phyloP scores from a whole-genome alignment of 2,329 filamentous ascomycete genomes.

The Diaporthe vaccinii region DNA sequence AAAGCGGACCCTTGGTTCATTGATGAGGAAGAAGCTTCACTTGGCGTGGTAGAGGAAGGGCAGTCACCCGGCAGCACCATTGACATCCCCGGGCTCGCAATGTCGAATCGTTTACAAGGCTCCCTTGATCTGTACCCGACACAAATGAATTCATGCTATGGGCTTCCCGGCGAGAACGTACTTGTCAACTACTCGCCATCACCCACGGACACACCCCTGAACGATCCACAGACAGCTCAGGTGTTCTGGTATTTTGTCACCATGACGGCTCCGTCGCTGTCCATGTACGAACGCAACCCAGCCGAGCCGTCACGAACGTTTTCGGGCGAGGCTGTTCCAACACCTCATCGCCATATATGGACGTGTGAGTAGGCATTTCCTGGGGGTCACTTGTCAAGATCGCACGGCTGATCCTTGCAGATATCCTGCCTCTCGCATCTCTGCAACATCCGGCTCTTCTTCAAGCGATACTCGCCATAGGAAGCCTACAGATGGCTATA shows the following conservation, averaged over 20 bases:
- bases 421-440: conserved; percentile 86
- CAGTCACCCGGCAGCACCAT: conserved; percentile 55
- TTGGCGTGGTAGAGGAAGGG: conserved; percentile 73
- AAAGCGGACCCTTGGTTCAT: conserved; percentile 61
- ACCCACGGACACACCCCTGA: conserved; percentile 78
- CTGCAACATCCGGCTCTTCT: conserved; percentile 88
- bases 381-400: background rate
- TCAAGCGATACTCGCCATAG: conserved; percentile 90
- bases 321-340: conserved; percentile 70
- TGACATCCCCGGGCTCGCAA: conserved; percentile 57
- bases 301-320: conserved; percentile 79
- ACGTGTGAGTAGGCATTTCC: conserved; percentile 62
- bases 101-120: conserved; percentile 53
- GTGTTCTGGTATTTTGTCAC: conserved; percentile 95
- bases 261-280: conserved; percentile 87
- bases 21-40: conserved; percentile 71
- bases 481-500: conserved; percentile 89
- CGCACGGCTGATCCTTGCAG: conserved; percentile 56
- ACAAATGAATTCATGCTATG: conserved; percentile 63
- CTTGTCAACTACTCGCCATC: conserved; percentile 77
- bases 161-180: conserved; percentile 62
- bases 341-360: conserved; percentile 75
- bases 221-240: conserved; percentile 82
- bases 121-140: conserved; percentile 59
- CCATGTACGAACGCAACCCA: conserved; percentile 87